Evolutionary conservation across 805 yeast species (phyloP), one percentile per base, ranked within the genome.

Genomic region (Starmerella geochares): DNA sequence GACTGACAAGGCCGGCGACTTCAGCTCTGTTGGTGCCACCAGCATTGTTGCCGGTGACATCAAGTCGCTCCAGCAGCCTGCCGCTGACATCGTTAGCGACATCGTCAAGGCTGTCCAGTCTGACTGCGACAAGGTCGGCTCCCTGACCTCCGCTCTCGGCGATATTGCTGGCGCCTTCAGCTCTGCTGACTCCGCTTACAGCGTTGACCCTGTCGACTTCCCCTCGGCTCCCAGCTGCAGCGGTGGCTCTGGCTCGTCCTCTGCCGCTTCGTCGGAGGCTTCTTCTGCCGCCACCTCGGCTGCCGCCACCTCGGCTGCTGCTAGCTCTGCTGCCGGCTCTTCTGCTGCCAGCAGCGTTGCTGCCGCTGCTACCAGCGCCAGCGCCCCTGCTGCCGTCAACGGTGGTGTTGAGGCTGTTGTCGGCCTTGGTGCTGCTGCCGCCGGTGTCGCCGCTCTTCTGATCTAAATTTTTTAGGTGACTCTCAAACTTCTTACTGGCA

Each of bases 401-500:
- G 57, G 51, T 47, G 59, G 53, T 29, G 52, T 23, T 44, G 41
- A 50, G 48, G 53, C 53, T 43, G 58, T 48, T 46, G 54, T 46
- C 40, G 58, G 58, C 36, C 50, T 54, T 46, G 55, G 50, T 43
- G 62, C 59, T 24, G 58, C 55, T 38, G 57, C 45, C 41, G 56
- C 59, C 44, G 61, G 60, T 50, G 57, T 38, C 39, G 56, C 53
- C 33, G 58, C 59, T 17, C 47, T 58, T 36, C 58, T 58, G 50
- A 33, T 58, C 48, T 58, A 58, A 58, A 48, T 25, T 7, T n/a
- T n/a, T 24, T 38, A 38, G 16, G 25, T 48, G 19, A 14, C 20
- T 14, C 35, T 20, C n/a, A 11, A 10, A 9, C 20, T 35, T 31
- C 27, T 42, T 42, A 42, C 28, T 20, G 37, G 31, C 29, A 43